phyloP scores from a whole-genome alignment of 192 early-diverging fungal genomes.

The Coemansia sp. region DNA sequence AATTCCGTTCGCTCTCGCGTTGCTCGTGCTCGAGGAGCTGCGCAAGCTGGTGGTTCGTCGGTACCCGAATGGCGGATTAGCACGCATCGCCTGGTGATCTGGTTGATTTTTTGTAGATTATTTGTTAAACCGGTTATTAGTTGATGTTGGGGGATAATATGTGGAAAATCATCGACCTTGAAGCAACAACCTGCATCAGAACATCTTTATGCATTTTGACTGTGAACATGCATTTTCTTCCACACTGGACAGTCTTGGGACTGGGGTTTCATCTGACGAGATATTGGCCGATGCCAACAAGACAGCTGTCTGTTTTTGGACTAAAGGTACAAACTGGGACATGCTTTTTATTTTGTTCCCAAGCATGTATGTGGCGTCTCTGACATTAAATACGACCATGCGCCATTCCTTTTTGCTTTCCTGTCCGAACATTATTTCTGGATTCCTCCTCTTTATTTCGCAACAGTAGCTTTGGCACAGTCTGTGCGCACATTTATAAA shows the following conservation, averaged over 20 bases:
- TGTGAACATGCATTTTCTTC: not conserved
- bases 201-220: not conserved
- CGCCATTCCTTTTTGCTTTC: not conserved
- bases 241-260: not conserved
- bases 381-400: not conserved
- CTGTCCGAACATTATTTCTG: not conserved
- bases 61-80: slow-evolving; percentile 21
- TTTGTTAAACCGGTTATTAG: not conserved
- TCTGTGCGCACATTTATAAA: not conserved
- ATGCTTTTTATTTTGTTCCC: not conserved
- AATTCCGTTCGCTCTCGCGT: slow-evolving; percentile 52
- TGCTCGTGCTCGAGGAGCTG: slow-evolving; percentile 60
- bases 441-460: not conserved
- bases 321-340: not conserved
- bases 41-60: slow-evolving; percentile 57
- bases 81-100: slow-evolving; percentile 32
- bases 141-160: not conserved
- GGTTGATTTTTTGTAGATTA: not conserved
- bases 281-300: not conserved
- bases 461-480: not conserved
- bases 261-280: not conserved
- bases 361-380: not conserved
- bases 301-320: slow-evolving; percentile 2
- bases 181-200: not conserved
- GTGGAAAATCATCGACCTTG: not conserved